phyloP scores from a whole-genome alignment of 2,329 filamentous ascomycete genomes.

The Alternaria tenuissima region DNA sequence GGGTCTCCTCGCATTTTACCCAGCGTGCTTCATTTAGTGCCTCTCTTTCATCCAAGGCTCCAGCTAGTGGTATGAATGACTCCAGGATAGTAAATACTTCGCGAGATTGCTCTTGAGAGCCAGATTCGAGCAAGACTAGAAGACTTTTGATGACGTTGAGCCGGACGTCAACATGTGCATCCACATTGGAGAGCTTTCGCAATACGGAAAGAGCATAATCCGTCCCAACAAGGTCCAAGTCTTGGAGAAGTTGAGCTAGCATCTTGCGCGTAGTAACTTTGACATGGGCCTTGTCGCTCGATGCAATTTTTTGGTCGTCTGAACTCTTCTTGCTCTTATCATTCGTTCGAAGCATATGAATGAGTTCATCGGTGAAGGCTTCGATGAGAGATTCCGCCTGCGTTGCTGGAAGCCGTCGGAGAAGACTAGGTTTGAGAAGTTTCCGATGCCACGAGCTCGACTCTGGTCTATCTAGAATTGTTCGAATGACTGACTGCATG shows the following conservation, averaged over 20 bases:
- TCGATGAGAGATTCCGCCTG: conserved; percentile 40
- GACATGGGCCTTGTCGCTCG: conserved; percentile 26
- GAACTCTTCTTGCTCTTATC: background rate
- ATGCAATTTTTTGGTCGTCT: background rate
- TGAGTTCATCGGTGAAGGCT: conserved; percentile 41
- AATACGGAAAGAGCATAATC: conserved; percentile 43
- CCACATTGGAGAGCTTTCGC: conserved; percentile 34
- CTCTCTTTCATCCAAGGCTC: conserved; percentile 47
- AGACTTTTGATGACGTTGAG: conserved; percentile 46
- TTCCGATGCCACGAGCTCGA: conserved; percentile 55
- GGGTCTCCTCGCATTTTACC: conserved; percentile 29
- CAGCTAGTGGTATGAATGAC: conserved; percentile 42
- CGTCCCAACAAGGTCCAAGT: conserved; percentile 45
- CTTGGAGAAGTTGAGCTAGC: conserved; percentile 50
- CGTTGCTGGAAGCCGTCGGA: conserved; percentile 44
- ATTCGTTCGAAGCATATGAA: conserved; percentile 34
- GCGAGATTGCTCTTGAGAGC: conserved; percentile 8
- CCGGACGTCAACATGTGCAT: conserved; percentile 51
- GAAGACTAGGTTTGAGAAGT: conserved; percentile 43
- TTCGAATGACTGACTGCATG: conserved; percentile 35
- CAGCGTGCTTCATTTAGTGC: conserved; percentile 45
- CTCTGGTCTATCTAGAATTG: conserved; percentile 44
- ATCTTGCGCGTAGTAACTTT: conserved; percentile 57
- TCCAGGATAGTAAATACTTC: conserved; percentile 38
- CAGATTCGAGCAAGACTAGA: conserved; percentile 34